phyloP scores from a whole-genome alignment of 495 filamentous ascomycete genomes.

The Lichenothelia convexa region DNA sequence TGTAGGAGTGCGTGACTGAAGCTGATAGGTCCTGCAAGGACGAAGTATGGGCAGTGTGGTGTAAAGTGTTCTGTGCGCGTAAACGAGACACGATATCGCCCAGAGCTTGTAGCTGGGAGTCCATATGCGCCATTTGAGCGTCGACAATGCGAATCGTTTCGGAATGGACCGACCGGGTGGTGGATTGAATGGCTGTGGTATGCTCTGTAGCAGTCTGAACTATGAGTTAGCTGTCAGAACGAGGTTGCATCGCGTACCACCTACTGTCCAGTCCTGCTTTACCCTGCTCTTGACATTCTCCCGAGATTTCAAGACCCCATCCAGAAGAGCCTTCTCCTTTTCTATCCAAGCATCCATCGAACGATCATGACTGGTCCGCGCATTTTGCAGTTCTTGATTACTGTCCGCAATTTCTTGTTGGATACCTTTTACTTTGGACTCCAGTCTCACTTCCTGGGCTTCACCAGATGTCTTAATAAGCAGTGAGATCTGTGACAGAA shows the following conservation, averaged over 20 bases:
- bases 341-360: constrained; percentile 61
- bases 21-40: constrained; percentile 41
- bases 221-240: too few species aligned
- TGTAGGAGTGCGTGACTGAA: constrained; percentile 52
- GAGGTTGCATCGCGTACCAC: too few species aligned
- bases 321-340: constrained; percentile 48
- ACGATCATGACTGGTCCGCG: constrained; percentile 52
- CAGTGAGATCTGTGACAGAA: constrained; percentile 57
- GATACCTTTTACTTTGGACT: constrained; percentile 38
- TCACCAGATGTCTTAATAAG: constrained; percentile 60
- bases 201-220: constrained; percentile 63
- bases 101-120: constrained; percentile 66
- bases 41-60: constrained; percentile 44
- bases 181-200: constrained; percentile 57
- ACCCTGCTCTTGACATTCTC: constrained; percentile 64
- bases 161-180: constrained; percentile 77
- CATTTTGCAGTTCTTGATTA: constrained; percentile 19
- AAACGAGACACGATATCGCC: constrained; percentile 83
- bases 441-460: constrained; percentile 52
- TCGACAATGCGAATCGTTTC: constrained; percentile 82
- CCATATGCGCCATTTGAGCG: constrained; percentile 71
- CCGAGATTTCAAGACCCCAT: constrained; percentile 48
- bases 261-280: constrained; percentile 76
- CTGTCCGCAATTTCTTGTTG: constrained; percentile 43
- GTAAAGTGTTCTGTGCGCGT: constrained; percentile 57